phyloP scores from a whole-genome alignment of 225 moss, liverwort and hornwort genomes.

The Polytrichum formosum region DNA sequence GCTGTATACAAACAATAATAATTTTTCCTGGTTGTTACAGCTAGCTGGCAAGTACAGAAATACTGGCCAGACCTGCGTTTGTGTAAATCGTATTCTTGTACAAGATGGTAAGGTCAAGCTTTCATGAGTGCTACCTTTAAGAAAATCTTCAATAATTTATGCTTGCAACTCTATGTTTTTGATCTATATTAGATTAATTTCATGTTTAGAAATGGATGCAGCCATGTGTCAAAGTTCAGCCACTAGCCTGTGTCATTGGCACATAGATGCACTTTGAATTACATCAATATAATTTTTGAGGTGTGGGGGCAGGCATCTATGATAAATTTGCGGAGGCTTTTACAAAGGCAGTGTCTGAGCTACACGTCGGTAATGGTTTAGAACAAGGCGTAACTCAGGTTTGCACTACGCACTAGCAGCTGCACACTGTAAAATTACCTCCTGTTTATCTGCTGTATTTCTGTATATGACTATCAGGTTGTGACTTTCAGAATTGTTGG shows the following conservation, averaged over 20 bases:
- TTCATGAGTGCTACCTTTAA: no score
- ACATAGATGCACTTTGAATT: no score
- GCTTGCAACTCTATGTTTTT: no score
- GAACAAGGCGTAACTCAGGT: conserved; percentile 89
- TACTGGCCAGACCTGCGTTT: conserved; percentile 96
- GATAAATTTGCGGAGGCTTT: conserved; percentile 85
- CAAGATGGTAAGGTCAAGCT: conserved; percentile 73
- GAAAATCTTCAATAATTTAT: no score
- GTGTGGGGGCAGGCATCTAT: conserved; percentile 64
- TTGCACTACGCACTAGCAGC: conserved; percentile 5
- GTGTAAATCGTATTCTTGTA: conserved; percentile 91
- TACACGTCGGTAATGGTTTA: conserved; percentile 88
- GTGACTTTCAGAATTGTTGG: no score
- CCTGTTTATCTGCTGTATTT: not conserved
- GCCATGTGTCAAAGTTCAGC: not conserved
- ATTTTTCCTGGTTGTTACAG: conserved; percentile 35
- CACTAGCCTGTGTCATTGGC: not conserved
- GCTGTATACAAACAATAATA: not conserved
- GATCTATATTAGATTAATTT: no score
- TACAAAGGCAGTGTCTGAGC: conserved; percentile 58
- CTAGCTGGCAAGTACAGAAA: conserved; percentile 86
- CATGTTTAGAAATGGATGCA: not conserved
- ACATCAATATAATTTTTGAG: not conserved
- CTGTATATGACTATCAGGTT: no score
- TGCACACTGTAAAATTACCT: conserved; percentile 6